Evolutionary conservation across 495 filamentous ascomycete species (phyloP), one percentile per base, ranked within the genome.

Genomic region (Lepraria neglecta): DNA sequence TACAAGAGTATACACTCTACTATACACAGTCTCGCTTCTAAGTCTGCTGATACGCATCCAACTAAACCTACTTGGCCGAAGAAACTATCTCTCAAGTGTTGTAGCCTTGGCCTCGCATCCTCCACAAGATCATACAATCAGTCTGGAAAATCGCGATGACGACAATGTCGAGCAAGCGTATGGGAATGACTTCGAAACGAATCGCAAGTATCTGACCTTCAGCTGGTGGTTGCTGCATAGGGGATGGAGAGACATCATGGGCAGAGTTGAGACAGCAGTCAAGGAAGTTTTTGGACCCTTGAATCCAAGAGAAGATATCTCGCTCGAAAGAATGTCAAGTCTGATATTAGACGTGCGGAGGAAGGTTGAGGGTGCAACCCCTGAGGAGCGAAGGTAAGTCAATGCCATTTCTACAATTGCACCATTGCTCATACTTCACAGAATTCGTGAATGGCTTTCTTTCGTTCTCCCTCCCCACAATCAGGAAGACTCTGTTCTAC

Each of bases 171-270:
- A 88, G 43, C 86, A 89, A 64, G 84, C 87, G 7, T 88, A 95
- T 70, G 90, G 91, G 6, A 88, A 86, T 67, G 94, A 97, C 72
- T 94, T 94, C 65, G 91, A 95, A 66, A 94, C 91, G 43, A 97
- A 98, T 73, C 79, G 90, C 61, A 86, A 87, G 65, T 99, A 97
- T 70, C 81, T 99, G 42, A 91, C 90, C 56, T 96, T 97, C 73
- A 92, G 88, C 69, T 99, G 95, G 95, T 97, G 94, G 94, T 76
- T 99, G 27, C 79, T 99, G 46, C 90, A 97, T 74, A 84, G 85
- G 43, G 94, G 94, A 59, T 96, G 90, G 86, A 85, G 84, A 61
- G 79, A 87, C 50, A 75, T 97, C 59, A 86, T 88, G 83, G 76
- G 82, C 59, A 86, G 85, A 59, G 90, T 99, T 44, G 85, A 88